A percentile compares a stretch with the other conserved stretches of the same genome.
These are phyloP conservation scores for Podaxis carcinomalis DNA, from an alignment of 768 basidiomycete genomes.

Conservation along the genomic window DNA sequence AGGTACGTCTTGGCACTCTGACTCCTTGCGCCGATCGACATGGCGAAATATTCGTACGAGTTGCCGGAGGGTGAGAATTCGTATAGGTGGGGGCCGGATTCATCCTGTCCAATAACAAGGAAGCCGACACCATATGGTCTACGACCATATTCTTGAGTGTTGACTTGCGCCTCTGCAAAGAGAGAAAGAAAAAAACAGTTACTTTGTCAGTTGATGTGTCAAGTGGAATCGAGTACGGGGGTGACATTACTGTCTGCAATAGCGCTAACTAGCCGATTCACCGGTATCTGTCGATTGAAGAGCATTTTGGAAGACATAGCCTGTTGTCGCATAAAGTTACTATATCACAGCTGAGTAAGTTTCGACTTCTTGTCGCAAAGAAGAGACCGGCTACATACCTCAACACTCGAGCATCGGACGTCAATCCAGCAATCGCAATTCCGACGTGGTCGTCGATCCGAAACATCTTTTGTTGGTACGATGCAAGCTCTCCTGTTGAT, in stretches of 20 bases:
- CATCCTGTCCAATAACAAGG: conserved; percentile 94
- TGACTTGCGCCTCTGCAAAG: conserved; percentile 87
- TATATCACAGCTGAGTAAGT: conserved; percentile 25
- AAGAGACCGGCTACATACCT: conserved; percentile 49
- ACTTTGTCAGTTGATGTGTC: too few relatives aligned
- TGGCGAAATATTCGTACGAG: conserved; percentile 96
- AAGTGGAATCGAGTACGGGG: too few relatives aligned
- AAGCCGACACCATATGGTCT: conserved; percentile 98
- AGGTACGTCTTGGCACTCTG: conserved; percentile 99
- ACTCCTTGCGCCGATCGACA: conserved; percentile 97
- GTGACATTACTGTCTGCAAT: conserved; percentile 85
- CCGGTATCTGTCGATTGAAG: conserved; percentile 92
- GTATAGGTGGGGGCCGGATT: conserved; percentile 95
- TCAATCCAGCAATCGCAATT: conserved; percentile 99
- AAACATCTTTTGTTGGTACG: conserved; percentile 99
- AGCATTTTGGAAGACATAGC: conserved; percentile 94
- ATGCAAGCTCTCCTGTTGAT: conserved; percentile 95
- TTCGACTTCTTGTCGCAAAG: background rate
- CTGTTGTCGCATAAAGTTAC: conserved; percentile 99
- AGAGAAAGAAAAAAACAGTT: background rate
- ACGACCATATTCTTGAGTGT: conserved; percentile 97
- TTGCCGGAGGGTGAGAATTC: conserved; percentile 98
- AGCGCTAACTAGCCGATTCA: conserved; percentile 86
- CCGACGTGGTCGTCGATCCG: conserved; percentile 99
- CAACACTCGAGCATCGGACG: conserved; percentile 94